phyloP scores from a whole-genome alignment of 345 rosid species.

The Bruguiera parviflora region DNA sequence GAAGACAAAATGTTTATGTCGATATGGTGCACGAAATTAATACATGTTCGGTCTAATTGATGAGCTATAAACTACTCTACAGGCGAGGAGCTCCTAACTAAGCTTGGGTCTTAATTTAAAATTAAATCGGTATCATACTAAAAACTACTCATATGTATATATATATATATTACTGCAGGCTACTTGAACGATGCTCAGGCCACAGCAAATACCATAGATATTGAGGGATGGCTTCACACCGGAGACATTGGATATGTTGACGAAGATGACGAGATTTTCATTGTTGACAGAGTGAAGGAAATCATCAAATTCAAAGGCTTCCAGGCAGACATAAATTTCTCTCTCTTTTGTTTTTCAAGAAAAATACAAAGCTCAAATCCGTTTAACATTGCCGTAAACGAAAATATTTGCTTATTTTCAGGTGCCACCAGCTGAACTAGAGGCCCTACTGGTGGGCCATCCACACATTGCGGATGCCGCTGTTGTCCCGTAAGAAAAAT shows the following conservation, averaged over 20 bases:
- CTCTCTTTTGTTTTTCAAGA: no score
- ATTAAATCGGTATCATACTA: no score
- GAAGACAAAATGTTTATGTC: no score
- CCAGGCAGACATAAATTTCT: constrained; percentile 36
- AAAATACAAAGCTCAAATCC: no score
- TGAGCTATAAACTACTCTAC: no score
- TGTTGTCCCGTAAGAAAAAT: constrained; percentile 68
- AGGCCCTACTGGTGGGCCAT: constrained; percentile 63
- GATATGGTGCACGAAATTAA: no score
- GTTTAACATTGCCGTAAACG: no score
- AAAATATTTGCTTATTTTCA: constrained; percentile 1
- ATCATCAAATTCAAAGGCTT: constrained; percentile 93
- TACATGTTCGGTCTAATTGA: no score
- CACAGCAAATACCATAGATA: constrained; percentile 63
- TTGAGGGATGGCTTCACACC: constrained; percentile 89
- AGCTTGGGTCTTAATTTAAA: no score
- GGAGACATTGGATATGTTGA: constrained; percentile 90
- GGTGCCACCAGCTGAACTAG: constrained; percentile 96
- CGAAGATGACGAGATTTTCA: constrained; percentile 75
- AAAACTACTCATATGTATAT: no score
- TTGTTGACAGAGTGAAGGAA: constrained; percentile 81
- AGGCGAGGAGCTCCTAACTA: no score
- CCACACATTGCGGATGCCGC: constrained; percentile 82
- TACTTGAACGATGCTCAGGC: constrained; percentile 69
- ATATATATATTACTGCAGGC: no score